Percentiles rank a stretch among this genome's conserved stretches.
Evolutionary conservation across 2,329 filamentous ascomycete species (phyloP).

Genomic region (Cladorrhinum sp.): DNA sequence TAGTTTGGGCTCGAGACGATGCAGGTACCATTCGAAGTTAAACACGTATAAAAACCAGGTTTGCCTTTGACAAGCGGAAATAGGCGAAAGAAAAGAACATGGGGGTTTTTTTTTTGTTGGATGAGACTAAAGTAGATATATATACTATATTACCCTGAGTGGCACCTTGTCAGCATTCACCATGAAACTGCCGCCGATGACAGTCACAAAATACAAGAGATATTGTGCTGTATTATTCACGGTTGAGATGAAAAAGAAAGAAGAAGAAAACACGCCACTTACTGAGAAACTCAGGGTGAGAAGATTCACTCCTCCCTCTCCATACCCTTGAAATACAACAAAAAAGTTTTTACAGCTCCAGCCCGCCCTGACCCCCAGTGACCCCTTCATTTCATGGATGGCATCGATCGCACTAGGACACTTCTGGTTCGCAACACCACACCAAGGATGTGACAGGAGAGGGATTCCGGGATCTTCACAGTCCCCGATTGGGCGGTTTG

Average conservation of each 20-base stretch:
- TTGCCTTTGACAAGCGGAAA: too few species aligned
- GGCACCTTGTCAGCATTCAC: too few species aligned
- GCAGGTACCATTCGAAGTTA: slow-evolving; percentile 2
- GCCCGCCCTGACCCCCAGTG: background rate
- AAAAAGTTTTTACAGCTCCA: background rate
- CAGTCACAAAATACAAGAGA: background rate
- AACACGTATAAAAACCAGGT: background rate
- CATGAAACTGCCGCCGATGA: too few species aligned
- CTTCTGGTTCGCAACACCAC: background rate
- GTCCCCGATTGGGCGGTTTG: background rate
- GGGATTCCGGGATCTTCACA: background rate
- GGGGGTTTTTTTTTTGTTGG: too few species aligned
- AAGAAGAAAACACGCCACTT: too few species aligned
- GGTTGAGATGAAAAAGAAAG: too few species aligned
- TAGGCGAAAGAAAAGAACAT: too few species aligned
- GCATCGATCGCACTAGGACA: background rate
- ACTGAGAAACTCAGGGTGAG: too few species aligned
- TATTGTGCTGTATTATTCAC: too few species aligned
- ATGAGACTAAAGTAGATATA: too few species aligned
- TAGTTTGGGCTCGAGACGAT: background rate
- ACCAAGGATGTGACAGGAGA: background rate
- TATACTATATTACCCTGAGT: too few species aligned
- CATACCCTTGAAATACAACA: background rate
- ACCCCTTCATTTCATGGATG: background rate
- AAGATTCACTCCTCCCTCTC: background rate